phyloP scores from a whole-genome alignment of 768 basidiomycete genomes.

The Phylloporus arenicola region DNA sequence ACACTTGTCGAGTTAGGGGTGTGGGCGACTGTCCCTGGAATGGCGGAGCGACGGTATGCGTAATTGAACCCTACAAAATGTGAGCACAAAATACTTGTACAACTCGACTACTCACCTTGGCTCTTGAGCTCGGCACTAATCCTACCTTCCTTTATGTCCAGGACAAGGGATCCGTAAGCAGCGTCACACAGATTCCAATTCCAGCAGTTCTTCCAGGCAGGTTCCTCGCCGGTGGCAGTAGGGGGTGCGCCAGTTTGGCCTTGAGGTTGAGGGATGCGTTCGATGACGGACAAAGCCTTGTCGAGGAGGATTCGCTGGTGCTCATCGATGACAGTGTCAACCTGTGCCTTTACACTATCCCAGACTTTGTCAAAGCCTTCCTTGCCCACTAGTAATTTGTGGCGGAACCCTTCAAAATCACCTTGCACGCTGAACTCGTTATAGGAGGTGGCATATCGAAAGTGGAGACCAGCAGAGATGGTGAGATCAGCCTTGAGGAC shows the following conservation, averaged over 20 bases:
- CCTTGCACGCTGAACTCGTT: conserved; percentile 94
- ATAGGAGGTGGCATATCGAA: conserved; percentile 93
- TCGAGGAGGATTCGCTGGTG: conserved; percentile 82
- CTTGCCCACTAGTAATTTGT: conserved; percentile 73
- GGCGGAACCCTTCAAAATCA: conserved; percentile 83
- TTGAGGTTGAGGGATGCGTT: conserved; percentile 63
- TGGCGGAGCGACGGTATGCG: conserved; percentile 77
- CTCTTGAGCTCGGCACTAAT: conserved; percentile 90
- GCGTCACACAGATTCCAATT: conserved; percentile 99
- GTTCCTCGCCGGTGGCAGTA: conserved; percentile 68
- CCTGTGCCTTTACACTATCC: conserved; percentile 88
- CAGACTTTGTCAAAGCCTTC: conserved; percentile 89
- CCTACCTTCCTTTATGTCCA: conserved; percentile 89
- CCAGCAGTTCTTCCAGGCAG: conserved; percentile 99
- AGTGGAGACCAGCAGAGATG: conserved; percentile 91
- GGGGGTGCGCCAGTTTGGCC: conserved; percentile 35
- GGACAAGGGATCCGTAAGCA: conserved; percentile 80
- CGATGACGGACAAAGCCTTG: conserved; percentile 82
- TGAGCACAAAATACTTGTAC: conserved; percentile 5
- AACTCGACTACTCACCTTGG: conserved; percentile 56
- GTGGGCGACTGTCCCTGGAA: conserved; percentile 43
- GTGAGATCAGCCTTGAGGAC: conserved; percentile 93
- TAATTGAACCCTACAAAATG: conserved; percentile 80
- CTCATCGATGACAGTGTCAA: conserved; percentile 88
- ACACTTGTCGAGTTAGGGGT: conserved; percentile 57